A percentile compares a stretch with the other conserved stretches of the same genome.
Evolutionary conservation across 1,284 basidiomycete species (phyloP).

Genomic region (Cutaneotrichosporon dermatis): DNA sequence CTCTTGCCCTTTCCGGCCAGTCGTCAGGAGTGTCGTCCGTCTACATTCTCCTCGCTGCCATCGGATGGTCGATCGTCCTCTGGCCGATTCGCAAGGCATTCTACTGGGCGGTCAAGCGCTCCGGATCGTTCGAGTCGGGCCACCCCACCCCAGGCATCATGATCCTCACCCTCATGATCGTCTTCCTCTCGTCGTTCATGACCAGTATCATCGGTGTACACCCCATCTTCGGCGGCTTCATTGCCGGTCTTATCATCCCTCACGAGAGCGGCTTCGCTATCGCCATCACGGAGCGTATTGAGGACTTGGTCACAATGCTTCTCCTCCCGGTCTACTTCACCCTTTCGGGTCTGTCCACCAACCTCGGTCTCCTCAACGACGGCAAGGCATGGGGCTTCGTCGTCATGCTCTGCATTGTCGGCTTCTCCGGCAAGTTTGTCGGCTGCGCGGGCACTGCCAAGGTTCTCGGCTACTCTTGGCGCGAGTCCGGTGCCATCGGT

Average conservation of each 20-base stretch:
- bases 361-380: conserved; percentile 70
- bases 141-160: conserved; percentile 70
- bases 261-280: conserved; percentile 81
- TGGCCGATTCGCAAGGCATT: conserved; percentile 64
- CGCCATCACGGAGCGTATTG: conserved; percentile 67
- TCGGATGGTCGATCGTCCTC: conserved; percentile 76
- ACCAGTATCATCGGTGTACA: conserved; percentile 75
- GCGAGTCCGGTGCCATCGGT: conserved; percentile 81
- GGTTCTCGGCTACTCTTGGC: conserved; percentile 62
- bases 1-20: conserved; percentile 78
- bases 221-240: conserved; percentile 74
- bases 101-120: conserved; percentile 67
- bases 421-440: conserved; percentile 71
- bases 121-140: conserved; percentile 67
- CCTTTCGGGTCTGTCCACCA: conserved; percentile 74
- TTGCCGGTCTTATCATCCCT: conserved; percentile 83
- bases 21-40: conserved; percentile 60
- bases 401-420: conserved; percentile 71
- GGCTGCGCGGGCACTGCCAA: conserved; percentile 65
- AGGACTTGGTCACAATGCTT: conserved; percentile 63
- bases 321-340: conserved; percentile 83
- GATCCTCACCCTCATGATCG: conserved; percentile 67
- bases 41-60: conserved; percentile 72
- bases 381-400: conserved; percentile 81
- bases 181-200: conserved; percentile 74